A percentile compares a stretch with the other conserved stretches of the same genome.
These are phyloP conservation scores for Trebouxia sp. DNA, from an alignment of 139 green algal genomes.

Conservation along the genomic window DNA sequence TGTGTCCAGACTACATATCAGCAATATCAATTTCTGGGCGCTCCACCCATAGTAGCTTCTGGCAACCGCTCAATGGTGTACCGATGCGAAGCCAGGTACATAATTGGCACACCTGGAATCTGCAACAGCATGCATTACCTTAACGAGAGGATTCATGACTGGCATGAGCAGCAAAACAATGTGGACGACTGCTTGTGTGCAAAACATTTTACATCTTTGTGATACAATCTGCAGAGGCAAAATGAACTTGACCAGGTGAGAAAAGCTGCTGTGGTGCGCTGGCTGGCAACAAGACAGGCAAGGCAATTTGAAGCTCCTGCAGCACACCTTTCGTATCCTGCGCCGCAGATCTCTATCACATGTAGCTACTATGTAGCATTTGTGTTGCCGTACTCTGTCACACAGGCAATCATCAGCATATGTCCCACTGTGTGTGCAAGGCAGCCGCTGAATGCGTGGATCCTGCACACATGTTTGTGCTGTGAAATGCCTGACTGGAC, in stretches of 20 bases:
- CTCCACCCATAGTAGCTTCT: constrained; percentile 96
- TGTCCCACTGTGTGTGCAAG: constrained; percentile 95
- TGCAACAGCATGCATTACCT: constrained; percentile 36
- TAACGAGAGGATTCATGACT: no score
- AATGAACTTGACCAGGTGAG: no score
- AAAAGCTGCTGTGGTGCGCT: not conserved
- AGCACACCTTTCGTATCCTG: constrained; percentile 88
- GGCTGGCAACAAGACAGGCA: not conserved
- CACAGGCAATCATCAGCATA: constrained; percentile 99
- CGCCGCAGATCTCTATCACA: constrained; percentile 95
- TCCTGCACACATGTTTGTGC: constrained; percentile 65
- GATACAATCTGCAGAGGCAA: no score
- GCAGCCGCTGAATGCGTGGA: constrained; percentile 86
- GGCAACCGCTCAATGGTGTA: constrained; percentile 97
- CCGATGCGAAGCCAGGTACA: constrained; percentile 91
- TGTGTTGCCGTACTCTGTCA: constrained; percentile 91
- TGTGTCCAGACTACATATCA: not conserved
- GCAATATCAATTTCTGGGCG: constrained; percentile 61
- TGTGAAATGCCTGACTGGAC: not conserved
- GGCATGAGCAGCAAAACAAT: no score
- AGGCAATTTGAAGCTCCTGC: not conserved
- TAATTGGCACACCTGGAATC: constrained; percentile 98
- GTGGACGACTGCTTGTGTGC: no score
- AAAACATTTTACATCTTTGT: no score
- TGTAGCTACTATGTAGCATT: constrained; percentile 99